Conservation (phyloP, 345 rosid species). For the Arabis alpina region DNA sequence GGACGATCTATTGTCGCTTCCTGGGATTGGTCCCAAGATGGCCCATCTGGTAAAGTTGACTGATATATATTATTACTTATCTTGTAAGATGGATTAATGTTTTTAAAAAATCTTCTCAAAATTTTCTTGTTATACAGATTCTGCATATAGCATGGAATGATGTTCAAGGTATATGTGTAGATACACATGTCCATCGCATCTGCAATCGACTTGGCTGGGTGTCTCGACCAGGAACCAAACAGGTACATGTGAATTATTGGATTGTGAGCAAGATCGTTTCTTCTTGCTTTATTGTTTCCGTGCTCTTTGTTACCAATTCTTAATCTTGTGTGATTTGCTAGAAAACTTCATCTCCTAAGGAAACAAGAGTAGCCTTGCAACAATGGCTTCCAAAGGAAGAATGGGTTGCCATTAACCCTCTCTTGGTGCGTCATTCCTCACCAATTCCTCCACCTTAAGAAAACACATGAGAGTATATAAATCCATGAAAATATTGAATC, state of each 20-base stretch:
- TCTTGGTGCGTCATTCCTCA: constrained; percentile 57
- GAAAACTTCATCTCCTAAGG: constrained; percentile 87
- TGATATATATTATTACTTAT: background rate
- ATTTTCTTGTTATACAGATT: constrained; percentile 49
- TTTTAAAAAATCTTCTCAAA: constrained; percentile 11
- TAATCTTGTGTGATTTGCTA: constrained; percentile 35
- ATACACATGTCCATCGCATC: constrained; percentile 94
- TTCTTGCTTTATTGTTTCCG: background rate
- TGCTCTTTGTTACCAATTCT: constrained; percentile 4
- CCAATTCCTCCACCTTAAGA: background rate
- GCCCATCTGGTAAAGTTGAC: constrained; percentile 46
- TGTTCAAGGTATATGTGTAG: constrained; percentile 95
- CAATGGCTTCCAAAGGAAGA: constrained; percentile 97
- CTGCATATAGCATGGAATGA: constrained; percentile 90
- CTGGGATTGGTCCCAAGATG: constrained; percentile 95
- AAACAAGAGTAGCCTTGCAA: constrained; percentile 89
- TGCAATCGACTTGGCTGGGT: constrained; percentile 99
- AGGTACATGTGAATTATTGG: constrained; percentile 45
- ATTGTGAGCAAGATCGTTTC: background rate
- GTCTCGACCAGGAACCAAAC: constrained; percentile 65
- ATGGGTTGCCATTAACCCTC: constrained; percentile 93
- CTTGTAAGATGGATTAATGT: constrained; percentile 4
- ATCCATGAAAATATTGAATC: background rate
- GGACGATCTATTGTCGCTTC: constrained; percentile 83
- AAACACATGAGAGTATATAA: too few species aligned